Conservation (phyloP, 768 basidiomycete genomes). For the Tulasnella sp. region DNA sequence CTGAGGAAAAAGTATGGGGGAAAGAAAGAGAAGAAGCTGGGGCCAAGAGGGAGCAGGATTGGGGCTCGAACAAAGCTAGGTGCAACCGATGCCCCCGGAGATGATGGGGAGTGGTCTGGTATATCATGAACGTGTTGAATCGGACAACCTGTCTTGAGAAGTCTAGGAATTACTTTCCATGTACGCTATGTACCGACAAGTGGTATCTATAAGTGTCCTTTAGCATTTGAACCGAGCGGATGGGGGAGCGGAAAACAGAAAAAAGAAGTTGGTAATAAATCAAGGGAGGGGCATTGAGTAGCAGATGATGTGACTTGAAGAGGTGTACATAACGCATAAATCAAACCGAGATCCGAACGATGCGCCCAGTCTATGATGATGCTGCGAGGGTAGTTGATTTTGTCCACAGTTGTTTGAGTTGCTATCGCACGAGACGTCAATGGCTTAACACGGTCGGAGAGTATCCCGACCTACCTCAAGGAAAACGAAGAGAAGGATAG, state of each 20-base stretch:
- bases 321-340: conserved; percentile 1
- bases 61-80: not conserved
- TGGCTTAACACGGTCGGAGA: not conserved
- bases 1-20: conserved; percentile 50
- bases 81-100: not conserved
- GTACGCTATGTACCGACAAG: not conserved
- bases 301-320: not conserved
- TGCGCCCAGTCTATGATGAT: not conserved
- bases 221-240: not conserved
- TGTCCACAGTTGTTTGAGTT: conserved; percentile 2
- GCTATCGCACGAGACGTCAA: not conserved
- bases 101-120: not conserved
- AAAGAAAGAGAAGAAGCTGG: conserved; percentile 10
- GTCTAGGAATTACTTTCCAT: not conserved
- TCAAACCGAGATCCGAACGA: conserved; percentile 1
- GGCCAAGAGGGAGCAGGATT: not conserved
- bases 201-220: not conserved
- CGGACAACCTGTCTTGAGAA: not conserved
- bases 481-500: conserved; percentile 28
- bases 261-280: not conserved
- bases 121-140: not conserved
- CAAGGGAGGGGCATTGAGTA: not conserved
- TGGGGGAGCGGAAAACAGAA: not conserved
- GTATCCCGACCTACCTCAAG: conserved; percentile 23
- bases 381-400: not conserved